Evolutionary conservation across 2,329 filamentous ascomycete genomes (phyloP).

Genomic region (Colletotrichum theobromicola): DNA sequence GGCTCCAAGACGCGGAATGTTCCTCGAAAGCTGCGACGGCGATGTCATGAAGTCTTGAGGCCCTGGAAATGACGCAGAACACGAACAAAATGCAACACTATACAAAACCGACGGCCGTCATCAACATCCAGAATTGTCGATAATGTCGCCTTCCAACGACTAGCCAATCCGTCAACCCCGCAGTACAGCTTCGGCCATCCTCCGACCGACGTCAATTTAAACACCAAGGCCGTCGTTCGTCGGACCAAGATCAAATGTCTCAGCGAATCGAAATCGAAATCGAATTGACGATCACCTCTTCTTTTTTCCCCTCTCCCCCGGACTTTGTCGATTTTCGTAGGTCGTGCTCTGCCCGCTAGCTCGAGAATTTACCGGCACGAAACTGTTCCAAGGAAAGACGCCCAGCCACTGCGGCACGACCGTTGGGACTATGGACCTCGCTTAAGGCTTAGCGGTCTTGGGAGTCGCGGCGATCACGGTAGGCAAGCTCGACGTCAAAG

Average conservation of each 20-base stretch:
- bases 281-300: background rate
- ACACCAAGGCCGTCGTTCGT: background rate
- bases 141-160: background rate
- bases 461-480: background rate
- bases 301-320: background rate
- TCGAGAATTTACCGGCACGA: constrained; percentile 15
- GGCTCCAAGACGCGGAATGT: background rate
- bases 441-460: background rate
- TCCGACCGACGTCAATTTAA: constrained; percentile 2
- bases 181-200: background rate
- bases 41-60: background rate
- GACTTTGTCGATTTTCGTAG: background rate
- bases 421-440: background rate
- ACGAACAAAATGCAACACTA: background rate
- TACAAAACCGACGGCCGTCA: background rate
- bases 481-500: background rate
- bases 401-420: background rate
- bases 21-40: background rate
- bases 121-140: background rate
- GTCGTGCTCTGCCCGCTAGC: background rate
- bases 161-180: background rate
- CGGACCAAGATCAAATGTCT: background rate
- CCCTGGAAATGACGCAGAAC: background rate
- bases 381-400: background rate
- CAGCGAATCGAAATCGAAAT: background rate